A percentile compares a stretch with the other conserved stretches of the same genome.
Evolutionary conservation across 345 rosid genomes (phyloP).

Genomic region (thale cress (Arabidopsis thaliana)): TAIR10.1 NC_003074.8:755501-756000

Average conservation of each 20-base stretch:
- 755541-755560: slow-evolving; percentile 70
- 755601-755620: slow-evolving; percentile 42
- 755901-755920: slow-evolving; percentile 53
- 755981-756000: not conserved
- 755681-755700: slow-evolving; percentile 46
- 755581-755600: slow-evolving; percentile 47
- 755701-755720: not conserved
- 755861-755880: slow-evolving; percentile 58
- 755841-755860: slow-evolving; percentile 46
- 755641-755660: slow-evolving; percentile 52
- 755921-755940: slow-evolving; percentile 52
- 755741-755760: slow-evolving; percentile 23
- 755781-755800: not conserved
- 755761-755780: not conserved
- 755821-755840: not conserved
- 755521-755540: slow-evolving; percentile 45
- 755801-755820: not conserved
- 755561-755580: slow-evolving; percentile 60
- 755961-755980: not conserved
- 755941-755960: slow-evolving; percentile 71
- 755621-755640: slow-evolving; percentile 68
- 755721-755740: not conserved
- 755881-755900: slow-evolving; percentile 52
- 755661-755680: slow-evolving; percentile 68
- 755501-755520: slow-evolving; percentile 49